These are phyloP conservation scores for Oryza nivara DNA, from an alignment of 176 grass and related monocot genomes.

Conservation along the genomic window DNA sequence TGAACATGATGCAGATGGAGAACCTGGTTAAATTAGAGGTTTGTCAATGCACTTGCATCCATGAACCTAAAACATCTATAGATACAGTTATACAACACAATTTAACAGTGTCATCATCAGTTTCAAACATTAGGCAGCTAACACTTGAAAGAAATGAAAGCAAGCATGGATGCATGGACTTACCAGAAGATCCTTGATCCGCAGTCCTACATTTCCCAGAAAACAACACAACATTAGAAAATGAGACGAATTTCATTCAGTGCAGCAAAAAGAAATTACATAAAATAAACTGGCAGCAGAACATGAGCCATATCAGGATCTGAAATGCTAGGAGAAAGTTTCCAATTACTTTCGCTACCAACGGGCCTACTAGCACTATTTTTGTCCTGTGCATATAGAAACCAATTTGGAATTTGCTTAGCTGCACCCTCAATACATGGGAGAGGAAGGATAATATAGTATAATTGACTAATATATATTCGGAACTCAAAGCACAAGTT, in stretches of 20 bases:
- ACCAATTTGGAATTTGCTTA: not conserved
- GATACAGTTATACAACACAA: not conserved
- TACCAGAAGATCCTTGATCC: conserved; percentile 83
- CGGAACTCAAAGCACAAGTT: not conserved
- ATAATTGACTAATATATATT: not conserved
- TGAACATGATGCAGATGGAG: conserved; percentile 66
- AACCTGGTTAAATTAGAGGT: conserved; percentile 50
- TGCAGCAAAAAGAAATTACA: conserved; percentile 16
- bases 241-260: conserved; percentile 8
- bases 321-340: not conserved
- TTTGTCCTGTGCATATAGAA: not conserved
- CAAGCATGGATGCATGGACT: conserved; percentile 26
- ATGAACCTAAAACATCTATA: not conserved
- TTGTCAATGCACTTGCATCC: conserved; percentile 20
- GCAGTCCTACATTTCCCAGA: conserved; percentile 51
- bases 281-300: conserved; percentile 7
- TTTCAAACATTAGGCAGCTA: conserved; percentile 25
- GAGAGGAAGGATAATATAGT: conserved; percentile 1
- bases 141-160: conserved; percentile 6
- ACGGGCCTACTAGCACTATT: conserved; percentile 11
- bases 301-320: not conserved
- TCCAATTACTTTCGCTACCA: not conserved
- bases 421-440: conserved; percentile 3
- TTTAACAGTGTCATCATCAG: not conserved
- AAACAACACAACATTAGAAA: conserved; percentile 40